Evolutionary conservation across 495 filamentous ascomycete genomes (phyloP), one percentile per base, ranked within the genome.

Genomic region (Ascodesmis nigricans): DNA sequence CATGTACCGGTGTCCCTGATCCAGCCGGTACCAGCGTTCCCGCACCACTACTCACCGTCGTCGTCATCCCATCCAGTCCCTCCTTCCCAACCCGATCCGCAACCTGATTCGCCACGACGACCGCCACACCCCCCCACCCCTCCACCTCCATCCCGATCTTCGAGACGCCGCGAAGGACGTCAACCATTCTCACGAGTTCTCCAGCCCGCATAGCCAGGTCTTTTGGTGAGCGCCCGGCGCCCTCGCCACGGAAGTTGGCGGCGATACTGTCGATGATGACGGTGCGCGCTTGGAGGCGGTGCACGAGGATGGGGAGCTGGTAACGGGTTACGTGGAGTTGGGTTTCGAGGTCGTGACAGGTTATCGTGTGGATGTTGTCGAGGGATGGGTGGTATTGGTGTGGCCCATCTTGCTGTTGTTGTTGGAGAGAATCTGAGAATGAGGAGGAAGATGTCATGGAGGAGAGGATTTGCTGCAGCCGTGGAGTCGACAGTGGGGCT

Each of bases 41-140:
- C 13, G 34, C 36, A 13, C 25, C 23, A 2, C 4, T 3, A 5
- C 4, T 23, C 25, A 9, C 21, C 5, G 10, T 10, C 9, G 15
- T 8, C 10, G 34, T 30, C 23, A 11, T 11, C 23, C 23, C 23
- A 25, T 11, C 23, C 23, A 11, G 6, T 3, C 20, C 1, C 8
- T 61, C 57, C 23, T 25, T 11, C 4, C 6, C 7, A 45, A 97
- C 91, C 4, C 80, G 67, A 57, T 97, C 87, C 3, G 75, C 73
- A n/a, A 97, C 90, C 52, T 97, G 87, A 48, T 97, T 97, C 6
- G 83, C 73, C 1, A 93, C 73, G 2, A 95, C 83, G 19, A 97
- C 64, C 7, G 87, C 82, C 16, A 92, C 58, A 35, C 72, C 58
- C 50, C 87, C 57, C 29, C 60, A 62, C 21, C 63, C 62, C 0